A percentile compares a stretch with the other conserved stretches of the same genome.
Conservation (phyloP, 2,329 filamentous ascomycete genomes). For the Thermoascus crustaceus region DNA sequence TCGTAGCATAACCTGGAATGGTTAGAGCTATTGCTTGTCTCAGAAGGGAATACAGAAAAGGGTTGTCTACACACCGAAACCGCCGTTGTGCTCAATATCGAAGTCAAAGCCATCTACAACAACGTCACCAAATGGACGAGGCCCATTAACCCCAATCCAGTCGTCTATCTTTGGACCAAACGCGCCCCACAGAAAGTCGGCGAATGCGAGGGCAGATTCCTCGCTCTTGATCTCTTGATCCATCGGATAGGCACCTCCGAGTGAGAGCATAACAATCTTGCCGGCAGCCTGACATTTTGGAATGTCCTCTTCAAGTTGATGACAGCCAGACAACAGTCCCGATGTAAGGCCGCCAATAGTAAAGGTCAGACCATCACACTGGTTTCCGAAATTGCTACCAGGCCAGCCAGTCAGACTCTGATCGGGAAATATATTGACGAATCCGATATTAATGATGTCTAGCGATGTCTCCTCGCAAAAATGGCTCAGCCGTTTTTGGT, state of each 20-base stretch:
- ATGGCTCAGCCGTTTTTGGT: conserved; percentile 41
- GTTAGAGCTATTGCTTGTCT: conserved; percentile 3
- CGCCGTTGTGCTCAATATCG: conserved; percentile 37
- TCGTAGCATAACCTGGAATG: conserved; percentile 36
- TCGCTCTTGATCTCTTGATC: conserved; percentile 38
- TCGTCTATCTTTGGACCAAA: conserved; percentile 37
- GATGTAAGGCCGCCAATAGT: conserved; percentile 30
- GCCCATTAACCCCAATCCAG: conserved; percentile 25
- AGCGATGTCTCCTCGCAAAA: conserved; percentile 45
- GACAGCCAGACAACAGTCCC: conserved; percentile 36
- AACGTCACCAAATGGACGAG: conserved; percentile 41
- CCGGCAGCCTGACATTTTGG: conserved; percentile 32
- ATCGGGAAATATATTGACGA: conserved; percentile 48
- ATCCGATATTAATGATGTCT: conserved; percentile 50
- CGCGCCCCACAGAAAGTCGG: conserved; percentile 43
- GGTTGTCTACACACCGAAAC: conserved; percentile 5
- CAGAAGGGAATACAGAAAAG: conserved; percentile 1
- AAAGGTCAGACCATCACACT: conserved; percentile 39
- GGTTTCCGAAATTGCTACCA: conserved; percentile 49
- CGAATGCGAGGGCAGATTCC: conserved; percentile 37
- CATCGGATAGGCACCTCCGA: conserved; percentile 37
- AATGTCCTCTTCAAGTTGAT: conserved; percentile 36
- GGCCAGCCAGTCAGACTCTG: conserved; percentile 39
- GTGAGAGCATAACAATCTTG: conserved; percentile 40
- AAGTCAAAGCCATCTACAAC: conserved; percentile 48